phyloP scores from a whole-genome alignment of 805 yeast species.

The Yamadazyma paraphyllophila region DNA sequence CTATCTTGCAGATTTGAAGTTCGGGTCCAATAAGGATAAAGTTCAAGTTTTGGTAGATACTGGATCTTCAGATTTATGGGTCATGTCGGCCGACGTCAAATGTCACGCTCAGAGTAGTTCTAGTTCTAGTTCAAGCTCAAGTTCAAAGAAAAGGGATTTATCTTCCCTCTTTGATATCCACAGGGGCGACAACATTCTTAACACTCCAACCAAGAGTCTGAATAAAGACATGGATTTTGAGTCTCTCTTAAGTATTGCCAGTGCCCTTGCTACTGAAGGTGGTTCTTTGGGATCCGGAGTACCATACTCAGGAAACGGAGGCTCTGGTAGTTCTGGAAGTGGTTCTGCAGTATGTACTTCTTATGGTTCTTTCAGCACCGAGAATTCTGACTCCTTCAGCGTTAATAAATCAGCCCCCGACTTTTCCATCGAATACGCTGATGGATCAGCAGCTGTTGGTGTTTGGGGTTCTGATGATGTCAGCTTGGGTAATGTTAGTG shows the following conservation, averaged over 20 bases:
- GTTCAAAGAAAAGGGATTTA: constrained; percentile 1
- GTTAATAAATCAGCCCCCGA: constrained; percentile 36
- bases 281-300: constrained; percentile 3
- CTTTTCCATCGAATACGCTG: constrained; percentile 49
- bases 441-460: constrained; percentile 46
- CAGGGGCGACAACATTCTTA: neutral
- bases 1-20: constrained; percentile 6
- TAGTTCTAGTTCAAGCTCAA: neutral
- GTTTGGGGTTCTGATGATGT: constrained; percentile 64
- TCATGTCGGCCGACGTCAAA: constrained; percentile 25
- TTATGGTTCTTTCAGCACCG: constrained; percentile 50
- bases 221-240: neutral
- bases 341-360: constrained; percentile 38
- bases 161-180: neutral
- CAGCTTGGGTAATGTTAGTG: constrained; percentile 43
- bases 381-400: constrained; percentile 34
- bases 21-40: constrained; percentile 27
- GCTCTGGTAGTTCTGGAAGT: constrained; percentile 24
- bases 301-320: neutral
- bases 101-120: neutral
- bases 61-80: constrained; percentile 44
- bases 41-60: constrained; percentile 39
- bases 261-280: neutral
- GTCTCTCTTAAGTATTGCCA: neutral
- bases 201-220: neutral